Base-by-base conservation (phyloP, 495 filamentous ascomycete species). In the Xylaria longipes region DNA sequence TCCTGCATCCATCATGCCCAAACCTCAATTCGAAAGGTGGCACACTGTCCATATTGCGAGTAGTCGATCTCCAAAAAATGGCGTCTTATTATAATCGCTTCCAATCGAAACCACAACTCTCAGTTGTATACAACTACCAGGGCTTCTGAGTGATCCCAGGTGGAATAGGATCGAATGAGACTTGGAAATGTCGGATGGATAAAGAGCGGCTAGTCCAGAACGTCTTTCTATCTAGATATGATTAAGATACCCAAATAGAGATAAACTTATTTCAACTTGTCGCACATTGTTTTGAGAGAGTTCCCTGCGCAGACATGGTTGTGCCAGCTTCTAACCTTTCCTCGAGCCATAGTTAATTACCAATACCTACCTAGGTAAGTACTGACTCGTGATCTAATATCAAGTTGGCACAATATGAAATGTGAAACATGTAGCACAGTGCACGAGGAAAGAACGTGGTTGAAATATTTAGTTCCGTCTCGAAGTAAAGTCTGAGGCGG, bases 221-320 rank as follows among this genome's bases (percentile, higher is more conserved):
- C 27, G 12, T 27, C 15, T 7, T 22, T 37, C 6, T n/a, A 61
- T 39, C 7, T 39, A 39, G 7, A 39, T 7, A 33, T 1, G 8
- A 33, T 20, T 1, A 57, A 57, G 54, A 57, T 57, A 57, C 54
- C 54, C 54, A 57, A 57, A 33, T 57, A 33, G 12, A 57, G 15
- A 20, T 20, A 57, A 22, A 50, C 15, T 50, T 50, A 33, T 7
- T 6, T 20, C 1, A 57, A 17, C 29, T 33, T 8, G 7, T 8
- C 14, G 0, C 5, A 57, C 6, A 6, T 33, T 8, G 29, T 29
- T 12, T 56, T 14, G 8, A 41, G 39, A 25, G n/a, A 8, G 6
- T 50, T 5, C 4, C 0, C 11, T 0, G 22, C 9, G n/a, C 5
- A 33, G 27, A 57, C 2, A n/a, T n/a, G n/a, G 6, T 20, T 57